A percentile compares a stretch with the other conserved stretches of the same genome.
Evolutionary conservation across 2,329 filamentous ascomycete species (phyloP).

Genomic region (Aspergillus latus): DNA sequence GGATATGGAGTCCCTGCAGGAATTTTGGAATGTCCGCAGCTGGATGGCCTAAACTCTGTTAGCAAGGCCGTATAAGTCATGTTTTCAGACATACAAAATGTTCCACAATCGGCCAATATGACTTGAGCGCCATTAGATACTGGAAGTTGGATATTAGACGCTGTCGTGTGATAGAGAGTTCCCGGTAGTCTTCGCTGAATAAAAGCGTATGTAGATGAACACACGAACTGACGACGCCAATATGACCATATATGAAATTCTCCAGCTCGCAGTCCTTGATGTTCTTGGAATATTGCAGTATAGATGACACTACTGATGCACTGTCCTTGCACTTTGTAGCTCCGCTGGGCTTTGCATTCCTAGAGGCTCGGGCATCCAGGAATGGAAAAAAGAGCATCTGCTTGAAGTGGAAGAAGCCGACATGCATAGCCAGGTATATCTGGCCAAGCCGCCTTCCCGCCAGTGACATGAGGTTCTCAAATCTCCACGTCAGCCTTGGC

Average conservation of each 20-base stretch:
- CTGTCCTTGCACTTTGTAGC: slow-evolving; percentile 21
- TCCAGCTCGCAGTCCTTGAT: slow-evolving; percentile 22
- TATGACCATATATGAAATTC: slow-evolving; percentile 24
- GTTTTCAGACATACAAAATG: slow-evolving; percentile 14
- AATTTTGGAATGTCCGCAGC: slow-evolving; percentile 25
- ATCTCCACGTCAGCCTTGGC: slow-evolving; percentile 14
- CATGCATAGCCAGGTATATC: slow-evolving; percentile 27
- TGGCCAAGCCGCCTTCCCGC: slow-evolving; percentile 19
- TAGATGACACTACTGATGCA: slow-evolving; percentile 20
- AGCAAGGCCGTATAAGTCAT: background rate
- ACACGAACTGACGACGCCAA: slow-evolving; percentile 25
- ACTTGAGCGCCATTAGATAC: slow-evolving; percentile 24
- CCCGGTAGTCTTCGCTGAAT: slow-evolving; percentile 18
- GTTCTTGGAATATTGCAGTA: slow-evolving; percentile 17
- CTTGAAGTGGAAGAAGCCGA: slow-evolving; percentile 23
- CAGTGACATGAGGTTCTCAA: slow-evolving; percentile 18
- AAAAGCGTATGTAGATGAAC: slow-evolving; percentile 24
- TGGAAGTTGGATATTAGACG: slow-evolving; percentile 23
- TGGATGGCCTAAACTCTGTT: slow-evolving; percentile 15
- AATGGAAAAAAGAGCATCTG: slow-evolving; percentile 28
- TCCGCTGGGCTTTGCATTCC: background rate
- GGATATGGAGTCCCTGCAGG: slow-evolving; percentile 20
- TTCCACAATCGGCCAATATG: slow-evolving; percentile 23
- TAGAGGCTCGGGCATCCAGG: slow-evolving; percentile 14
- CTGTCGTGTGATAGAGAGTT: slow-evolving; percentile 17